Evolutionary conservation across 169 alveolate species (phyloP), one percentile per base, ranked within the genome.

Genomic region (Eimeria acervulina): DNA sequence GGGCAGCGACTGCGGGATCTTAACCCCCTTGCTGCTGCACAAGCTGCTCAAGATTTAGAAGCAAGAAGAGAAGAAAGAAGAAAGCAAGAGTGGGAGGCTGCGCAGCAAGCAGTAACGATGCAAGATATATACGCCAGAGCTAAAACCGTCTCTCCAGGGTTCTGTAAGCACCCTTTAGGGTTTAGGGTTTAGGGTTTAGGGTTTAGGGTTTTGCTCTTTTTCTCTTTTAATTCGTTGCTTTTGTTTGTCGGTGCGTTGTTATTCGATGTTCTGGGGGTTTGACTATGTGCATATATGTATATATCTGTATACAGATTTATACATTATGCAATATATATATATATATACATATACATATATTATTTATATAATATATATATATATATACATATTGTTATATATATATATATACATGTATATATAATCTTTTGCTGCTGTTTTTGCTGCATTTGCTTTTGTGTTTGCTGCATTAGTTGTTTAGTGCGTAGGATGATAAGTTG

Each of bases 171-270:
- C 66, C 66, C 26, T 52, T 52, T 52, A 52, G 66, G 66, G 74
- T 63, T 19, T 63, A 63, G 74, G 74, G 74, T 63, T 63, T 63
- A 63, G 74, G 74, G 74, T 63, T 63, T 63, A 63, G 74, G 74
- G 74, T 63, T 63, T 63, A 63, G 74, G 74, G 74, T 63, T 63
- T 63, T 13, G 66, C 26, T 10, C 19, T 52, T 52, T 13, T 10
- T 10, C 26, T 52, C 19, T 52, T 13, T 52, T 52, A 19, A 10
- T 52, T 19, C 66, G 66, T n/a, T n/a, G n/a, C n/a, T n/a, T n/a
- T n/a, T n/a, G n/a, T n/a, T n/a, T n/a, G n/a, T n/a, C n/a, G n/a
- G n/a, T n/a, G n/a, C n/a, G n/a, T n/a, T n/a, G n/a, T n/a, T n/a
- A n/a, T n/a, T n/a, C n/a, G n/a, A n/a, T n/a, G n/a, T n/a, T n/a